A percentile compares a stretch with the other conserved stretches of the same genome.
Conservation (phyloP, 257 asterid genomes). For the Mentha longifolia region DNA sequence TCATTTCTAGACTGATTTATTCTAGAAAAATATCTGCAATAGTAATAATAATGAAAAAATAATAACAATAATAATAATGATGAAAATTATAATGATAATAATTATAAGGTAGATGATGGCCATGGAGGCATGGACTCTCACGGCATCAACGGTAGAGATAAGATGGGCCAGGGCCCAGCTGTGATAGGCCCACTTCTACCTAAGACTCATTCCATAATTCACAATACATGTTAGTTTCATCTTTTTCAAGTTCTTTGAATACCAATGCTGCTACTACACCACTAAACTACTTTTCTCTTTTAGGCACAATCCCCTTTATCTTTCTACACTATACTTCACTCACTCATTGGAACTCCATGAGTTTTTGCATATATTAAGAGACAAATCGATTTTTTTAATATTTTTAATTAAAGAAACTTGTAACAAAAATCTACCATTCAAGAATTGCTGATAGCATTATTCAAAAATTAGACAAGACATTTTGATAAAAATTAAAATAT, state of each 20-base stretch:
- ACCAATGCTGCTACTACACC: background rate
- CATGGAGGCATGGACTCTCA: background rate
- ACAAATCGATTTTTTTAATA: too few species aligned
- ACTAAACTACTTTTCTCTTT: background rate
- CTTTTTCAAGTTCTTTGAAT: background rate
- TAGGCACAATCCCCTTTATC: too few species aligned
- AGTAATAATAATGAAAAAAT: background rate
- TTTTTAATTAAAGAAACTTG: background rate
- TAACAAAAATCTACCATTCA: background rate
- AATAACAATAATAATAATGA: background rate
- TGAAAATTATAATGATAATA: background rate
- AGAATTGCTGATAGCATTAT: background rate
- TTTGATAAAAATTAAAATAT: background rate
- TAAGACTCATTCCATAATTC: background rate
- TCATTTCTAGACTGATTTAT: background rate
- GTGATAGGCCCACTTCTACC: slow-evolving; percentile 23
- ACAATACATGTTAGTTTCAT: background rate
- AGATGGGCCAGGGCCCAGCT: slow-evolving; percentile 35
- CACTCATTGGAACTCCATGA: too few species aligned
- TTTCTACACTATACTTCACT: too few species aligned
- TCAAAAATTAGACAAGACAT: background rate
- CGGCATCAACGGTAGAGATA: slow-evolving; percentile 22
- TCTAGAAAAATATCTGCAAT: background rate
- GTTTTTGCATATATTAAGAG: too few species aligned
- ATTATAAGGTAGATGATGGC: background rate